Conservation (phyloP, 2,329 filamentous ascomycete species). For the Daldinia sp. region DNA sequence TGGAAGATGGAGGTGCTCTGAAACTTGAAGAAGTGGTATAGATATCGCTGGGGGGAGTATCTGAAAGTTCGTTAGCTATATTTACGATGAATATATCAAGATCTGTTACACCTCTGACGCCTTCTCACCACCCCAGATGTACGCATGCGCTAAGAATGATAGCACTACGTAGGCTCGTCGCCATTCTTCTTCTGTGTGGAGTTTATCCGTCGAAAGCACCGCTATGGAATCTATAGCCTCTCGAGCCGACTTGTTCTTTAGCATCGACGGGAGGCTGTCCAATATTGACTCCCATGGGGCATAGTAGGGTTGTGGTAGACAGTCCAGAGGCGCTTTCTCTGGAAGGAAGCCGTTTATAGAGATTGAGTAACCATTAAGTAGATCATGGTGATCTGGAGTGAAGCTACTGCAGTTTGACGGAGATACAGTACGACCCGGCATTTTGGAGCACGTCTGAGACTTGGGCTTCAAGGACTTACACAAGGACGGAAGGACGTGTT, state of each 20-base stretch:
- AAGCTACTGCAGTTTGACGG: background rate
- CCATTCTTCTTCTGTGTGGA: constrained; percentile 74
- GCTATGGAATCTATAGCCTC: constrained; percentile 68
- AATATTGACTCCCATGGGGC: constrained; percentile 73
- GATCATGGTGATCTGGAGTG: background rate
- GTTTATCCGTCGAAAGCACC: constrained; percentile 67
- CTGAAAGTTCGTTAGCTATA: constrained; percentile 53
- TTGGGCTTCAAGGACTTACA: background rate
- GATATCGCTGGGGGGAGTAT: constrained; percentile 80
- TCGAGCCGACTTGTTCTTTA: constrained; percentile 70
- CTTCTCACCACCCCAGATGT: constrained; percentile 87
- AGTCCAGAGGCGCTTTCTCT: constrained; percentile 67
- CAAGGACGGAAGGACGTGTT: background rate
- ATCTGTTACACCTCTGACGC: constrained; percentile 73
- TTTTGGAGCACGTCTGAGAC: constrained; percentile 1
- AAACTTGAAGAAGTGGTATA: constrained; percentile 79
- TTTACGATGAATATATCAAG: background rate
- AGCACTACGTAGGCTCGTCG: constrained; percentile 75
- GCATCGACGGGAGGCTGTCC: constrained; percentile 71
- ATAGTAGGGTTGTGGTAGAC: constrained; percentile 73
- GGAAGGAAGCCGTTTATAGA: constrained; percentile 73
- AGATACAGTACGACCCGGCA: constrained; percentile 29
- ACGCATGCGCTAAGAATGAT: constrained; percentile 78
- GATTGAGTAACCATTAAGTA: constrained; percentile 65
- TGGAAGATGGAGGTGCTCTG: constrained; percentile 80